Evolutionary conservation across 73 alveolate genomes (phyloP), one percentile per base, ranked within the genome.

Genomic region (Tetrahymena borealis): DNA sequence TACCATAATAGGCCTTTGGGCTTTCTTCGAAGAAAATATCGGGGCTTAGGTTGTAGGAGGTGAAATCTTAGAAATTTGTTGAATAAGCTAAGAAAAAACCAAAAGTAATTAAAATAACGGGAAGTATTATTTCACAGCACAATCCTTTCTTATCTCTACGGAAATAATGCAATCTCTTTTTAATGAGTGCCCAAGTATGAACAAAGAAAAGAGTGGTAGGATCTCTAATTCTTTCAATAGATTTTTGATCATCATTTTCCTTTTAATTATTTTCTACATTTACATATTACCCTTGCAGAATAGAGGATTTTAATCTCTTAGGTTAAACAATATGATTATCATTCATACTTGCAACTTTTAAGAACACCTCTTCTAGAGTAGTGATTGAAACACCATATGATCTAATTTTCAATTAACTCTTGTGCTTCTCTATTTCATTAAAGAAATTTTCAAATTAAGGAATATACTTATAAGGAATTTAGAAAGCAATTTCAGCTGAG

Each of bases 321-420:
- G 42, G 12, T 79, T 38, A 31, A 15, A 20, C 93, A 0, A 41
- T 35, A 39, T 37, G 90, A 8, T 77, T 39, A 4, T 93, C 97
- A 16, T 93, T 96, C 32, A 95, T 96, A 42, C 94, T 94, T 39
- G 96, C 97, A 20, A 96, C 97, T 38, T 93, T 95, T n/a, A 96
- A 90, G 92, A 96, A 96, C 10, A 96, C 98, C 92, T 96, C 98
- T 91, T 96, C 98, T 20, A 96, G 94, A 1, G 98, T 96, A 18
- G 98, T 97, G 13, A 96, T 96, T 11, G 98, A 96, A 4, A 97
- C 98, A 35, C 98, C 97, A 95, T 98, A 98, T n/a, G 98, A 91
- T 93, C 96, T 95, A n/a, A 98, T 94, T 37, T 97, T 97, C 39
- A 98, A 91, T 35, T 96, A 94, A 6, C 94, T 91, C 32, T 95